Evolutionary conservation across 75 land plant species (phyloP), one percentile per base, ranked within the genome.

Genomic region (Cryptomeria japonica): DNA sequence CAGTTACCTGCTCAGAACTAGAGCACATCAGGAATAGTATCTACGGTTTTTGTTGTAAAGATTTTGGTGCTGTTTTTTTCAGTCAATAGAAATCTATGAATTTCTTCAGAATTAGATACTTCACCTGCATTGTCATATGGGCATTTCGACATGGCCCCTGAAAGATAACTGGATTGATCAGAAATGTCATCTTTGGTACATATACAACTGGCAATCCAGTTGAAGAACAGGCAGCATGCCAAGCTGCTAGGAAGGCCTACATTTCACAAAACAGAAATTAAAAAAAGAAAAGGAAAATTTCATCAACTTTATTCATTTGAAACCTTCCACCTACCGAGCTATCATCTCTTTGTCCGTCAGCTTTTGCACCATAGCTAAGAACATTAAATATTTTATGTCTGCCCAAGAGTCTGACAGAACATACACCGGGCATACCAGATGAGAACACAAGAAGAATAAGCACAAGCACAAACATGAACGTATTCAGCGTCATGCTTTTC

Each of bases 311-410:
- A 36, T 37, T 78, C 19, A 78, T 78, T 5, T 34, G 14, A 9
- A 12, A 8, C 7, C 32, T 70, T 37, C 39, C 1, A 39, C 18
- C 88, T 39, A 91, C 92, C 91, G 64, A 13, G n/a, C 93, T 89
- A 39, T 95, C 91, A 88, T 96, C 96, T 12, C 93, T 89, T 13
- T 38, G 38, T 55, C 96, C 95, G 73, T 94, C 94, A 15, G 91
- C 86, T 41, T 86, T 89, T 22, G 96, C 98, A 28, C 96, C 94
- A 38, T 32, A 80, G 9, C 11, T 11, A 5, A 10, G 11, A 16
- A 80, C 83, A 41, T 41, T 32, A 31, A 80, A 80, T 19, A 80
- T 36, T 18, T n/a, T 70, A 0, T 28, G n/a, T 10, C 32, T 70
- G 9, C 7, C 4, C 32, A 31, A 70, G n/a, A 31, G 75, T 31